These are phyloP conservation scores for Mycena indigotica DNA, from an alignment of 768 basidiomycete genomes.

Conservation along the genomic window DNA sequence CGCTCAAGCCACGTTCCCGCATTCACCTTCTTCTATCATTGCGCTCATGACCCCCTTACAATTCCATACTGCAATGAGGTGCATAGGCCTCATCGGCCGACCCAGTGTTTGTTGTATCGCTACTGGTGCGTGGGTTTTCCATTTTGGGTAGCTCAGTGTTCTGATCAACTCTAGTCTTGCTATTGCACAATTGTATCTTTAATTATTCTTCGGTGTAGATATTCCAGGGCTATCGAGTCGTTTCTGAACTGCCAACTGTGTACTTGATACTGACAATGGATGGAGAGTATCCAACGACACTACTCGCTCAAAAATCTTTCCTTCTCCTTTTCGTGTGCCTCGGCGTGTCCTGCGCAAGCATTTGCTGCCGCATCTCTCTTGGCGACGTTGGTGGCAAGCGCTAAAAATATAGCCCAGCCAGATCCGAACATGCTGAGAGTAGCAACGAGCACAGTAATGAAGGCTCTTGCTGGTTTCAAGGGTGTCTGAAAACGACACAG, in stretches of 20 bases:
- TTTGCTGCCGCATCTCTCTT: background rate
- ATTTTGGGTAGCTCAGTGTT: background rate
- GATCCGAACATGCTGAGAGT: conserved; percentile 30
- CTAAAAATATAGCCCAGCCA: conserved; percentile 22
- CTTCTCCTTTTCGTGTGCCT: background rate
- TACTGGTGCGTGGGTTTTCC: background rate
- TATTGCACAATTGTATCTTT: background rate
- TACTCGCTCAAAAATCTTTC: background rate
- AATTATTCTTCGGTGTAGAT: background rate
- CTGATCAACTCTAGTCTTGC: background rate
- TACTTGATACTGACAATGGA: no score
- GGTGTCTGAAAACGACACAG: conserved; percentile 25
- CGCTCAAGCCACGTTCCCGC: background rate
- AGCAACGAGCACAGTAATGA: conserved; percentile 28
- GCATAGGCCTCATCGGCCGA: background rate
- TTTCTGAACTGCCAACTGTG: no score
- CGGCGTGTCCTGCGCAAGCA: background rate
- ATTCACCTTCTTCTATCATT: background rate
- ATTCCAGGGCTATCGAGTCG: background rate
- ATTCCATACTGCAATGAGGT: background rate
- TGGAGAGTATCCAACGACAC: no score
- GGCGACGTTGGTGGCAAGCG: background rate
- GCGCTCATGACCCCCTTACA: background rate
- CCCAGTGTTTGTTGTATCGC: conserved; percentile 2
- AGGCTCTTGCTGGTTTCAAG: conserved; percentile 15